phyloP scores from a whole-genome alignment of 176 grass and related monocot genomes.

The Musa troglodytarum region DNA sequence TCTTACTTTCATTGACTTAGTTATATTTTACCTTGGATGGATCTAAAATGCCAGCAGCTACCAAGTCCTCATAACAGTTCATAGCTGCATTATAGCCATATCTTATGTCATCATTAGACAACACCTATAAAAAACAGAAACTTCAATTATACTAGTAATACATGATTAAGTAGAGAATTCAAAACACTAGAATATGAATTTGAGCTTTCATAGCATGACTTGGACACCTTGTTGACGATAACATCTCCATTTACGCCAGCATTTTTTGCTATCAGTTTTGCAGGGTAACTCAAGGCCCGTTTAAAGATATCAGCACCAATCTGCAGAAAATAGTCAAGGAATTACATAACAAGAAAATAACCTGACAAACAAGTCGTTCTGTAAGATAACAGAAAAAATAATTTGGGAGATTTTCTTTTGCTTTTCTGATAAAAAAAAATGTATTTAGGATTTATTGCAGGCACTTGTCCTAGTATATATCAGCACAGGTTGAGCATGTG shows the following conservation, averaged over 20 bases:
- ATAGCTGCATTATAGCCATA: conserved; percentile 97
- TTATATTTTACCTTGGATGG: conserved; percentile 54
- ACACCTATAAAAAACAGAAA: conserved; percentile 38
- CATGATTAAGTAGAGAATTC: neutral
- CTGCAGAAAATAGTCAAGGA: conserved; percentile 31
- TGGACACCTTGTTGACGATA: conserved; percentile 53
- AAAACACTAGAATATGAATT: neutral
- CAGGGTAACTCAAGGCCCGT: conserved; percentile 73
- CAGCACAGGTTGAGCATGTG: neutral
- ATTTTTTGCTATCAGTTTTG: conserved; percentile 71
- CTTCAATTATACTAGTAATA: neutral
- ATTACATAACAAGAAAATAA: conserved; percentile 6
- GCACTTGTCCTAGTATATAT: neutral
- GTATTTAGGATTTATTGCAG: neutral
- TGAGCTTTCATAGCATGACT: neutral
- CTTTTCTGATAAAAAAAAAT: neutral
- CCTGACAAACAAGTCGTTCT: neutral
- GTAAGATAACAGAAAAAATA: neutral
- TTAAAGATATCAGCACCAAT: conserved; percentile 98
- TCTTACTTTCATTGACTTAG: neutral
- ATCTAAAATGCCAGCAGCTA: conserved; percentile 76
- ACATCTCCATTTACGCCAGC: conserved; percentile 65
- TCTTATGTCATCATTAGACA: conserved; percentile 38
- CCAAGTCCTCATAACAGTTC: conserved; percentile 63
- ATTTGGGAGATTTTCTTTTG: neutral